Percentiles rank a stretch among this genome's conserved stretches.
Evolutionary conservation across 2,329 filamentous ascomycete species (phyloP).

Genomic region (Hymenoscyphus repandus): DNA sequence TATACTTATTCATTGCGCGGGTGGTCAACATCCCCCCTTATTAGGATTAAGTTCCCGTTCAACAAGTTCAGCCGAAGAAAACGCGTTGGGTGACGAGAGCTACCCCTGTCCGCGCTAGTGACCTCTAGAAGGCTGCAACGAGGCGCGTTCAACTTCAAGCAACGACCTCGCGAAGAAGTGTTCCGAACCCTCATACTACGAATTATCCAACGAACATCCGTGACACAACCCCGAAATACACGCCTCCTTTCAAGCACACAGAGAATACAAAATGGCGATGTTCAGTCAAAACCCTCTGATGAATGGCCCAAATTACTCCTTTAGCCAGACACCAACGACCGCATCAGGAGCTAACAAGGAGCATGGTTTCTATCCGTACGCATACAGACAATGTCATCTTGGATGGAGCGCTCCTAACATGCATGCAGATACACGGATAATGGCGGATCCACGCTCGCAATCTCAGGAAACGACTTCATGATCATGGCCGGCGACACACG

Average conservation of each 20-base stretch:
- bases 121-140: constrained; percentile 20
- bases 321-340: constrained; percentile 54
- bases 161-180: constrained; percentile 1
- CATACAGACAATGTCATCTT: constrained; percentile 1
- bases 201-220: neutral
- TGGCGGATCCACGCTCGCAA: constrained; percentile 91
- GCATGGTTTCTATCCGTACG: constrained; percentile 92
- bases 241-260: constrained; percentile 1
- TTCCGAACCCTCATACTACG: constrained; percentile 2
- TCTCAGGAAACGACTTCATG: constrained; percentile 88
- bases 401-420: constrained; percentile 8
- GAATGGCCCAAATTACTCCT: constrained; percentile 66
- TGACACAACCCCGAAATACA: neutral
- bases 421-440: constrained; percentile 87
- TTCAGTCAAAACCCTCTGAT: constrained; percentile 66
- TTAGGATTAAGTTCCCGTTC: neutral
- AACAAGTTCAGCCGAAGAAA: neutral
- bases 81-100: constrained; percentile 5
- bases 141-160: constrained; percentile 21
- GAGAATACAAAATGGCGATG: constrained; percentile 38
- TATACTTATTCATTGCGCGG: constrained; percentile 22
- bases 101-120: constrained; percentile 29
- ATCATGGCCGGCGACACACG: constrained; percentile 97
- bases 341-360: constrained; percentile 54
- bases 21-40: neutral